phyloP scores from a whole-genome alignment of 768 basidiomycete genomes.

The Mrakia blollopis region DNA sequence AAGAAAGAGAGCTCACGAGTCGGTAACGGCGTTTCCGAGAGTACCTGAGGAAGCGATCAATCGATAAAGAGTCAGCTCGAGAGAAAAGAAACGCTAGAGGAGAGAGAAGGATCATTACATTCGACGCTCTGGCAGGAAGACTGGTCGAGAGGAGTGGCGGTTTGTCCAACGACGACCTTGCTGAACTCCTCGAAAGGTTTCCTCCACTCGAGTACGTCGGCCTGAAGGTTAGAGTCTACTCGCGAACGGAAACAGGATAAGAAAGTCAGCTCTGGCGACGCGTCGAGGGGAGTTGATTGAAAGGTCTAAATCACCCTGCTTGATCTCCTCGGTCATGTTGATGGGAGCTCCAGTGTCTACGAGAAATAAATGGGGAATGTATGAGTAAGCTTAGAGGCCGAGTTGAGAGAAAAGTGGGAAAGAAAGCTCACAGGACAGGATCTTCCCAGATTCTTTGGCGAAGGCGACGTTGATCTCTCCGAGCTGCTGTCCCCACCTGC shows the following conservation, averaged over 20 bases:
- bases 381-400: not conserved
- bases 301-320: not conserved
- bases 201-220: conserved; percentile 48
- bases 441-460: conserved; percentile 44
- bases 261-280: not conserved
- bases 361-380: not conserved
- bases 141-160: conserved; percentile 45
- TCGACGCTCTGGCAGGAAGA: conserved; percentile 49
- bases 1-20: conserved; percentile 44
- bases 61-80: too few species aligned
- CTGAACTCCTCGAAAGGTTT: conserved; percentile 47
- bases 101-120: conserved; percentile 35
- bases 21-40: conserved; percentile 49
- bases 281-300: not conserved
- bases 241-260: not conserved
- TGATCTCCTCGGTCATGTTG: conserved; percentile 44
- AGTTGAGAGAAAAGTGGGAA: not conserved
- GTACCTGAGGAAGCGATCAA: conserved; percentile 31
- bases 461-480: conserved; percentile 51
- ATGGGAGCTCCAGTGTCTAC: conserved; percentile 39
- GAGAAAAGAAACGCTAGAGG: not conserved
- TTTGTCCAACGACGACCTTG: conserved; percentile 46
- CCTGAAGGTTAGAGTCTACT: conserved; percentile 46
- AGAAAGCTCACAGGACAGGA: conserved; percentile 43
- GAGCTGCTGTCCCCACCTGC: conserved; percentile 50